These are phyloP conservation scores for Nidularia sp. DNA, from an alignment of 768 basidiomycete genomes.

Conservation along the genomic window DNA sequence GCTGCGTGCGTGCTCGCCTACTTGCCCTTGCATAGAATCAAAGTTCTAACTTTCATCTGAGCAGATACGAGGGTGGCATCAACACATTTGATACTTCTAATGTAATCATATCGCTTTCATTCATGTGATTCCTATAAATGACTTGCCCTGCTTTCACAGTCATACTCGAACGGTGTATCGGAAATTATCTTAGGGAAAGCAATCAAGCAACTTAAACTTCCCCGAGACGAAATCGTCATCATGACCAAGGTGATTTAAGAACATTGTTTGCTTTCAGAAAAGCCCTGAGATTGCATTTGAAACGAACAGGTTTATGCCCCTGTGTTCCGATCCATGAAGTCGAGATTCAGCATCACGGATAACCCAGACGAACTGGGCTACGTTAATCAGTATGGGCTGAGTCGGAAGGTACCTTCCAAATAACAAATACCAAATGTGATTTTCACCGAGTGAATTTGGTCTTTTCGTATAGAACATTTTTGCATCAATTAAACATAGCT, in stretches of 20 bases:
- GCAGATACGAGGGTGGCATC: conserved; percentile 55
- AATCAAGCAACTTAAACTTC: conserved; percentile 60
- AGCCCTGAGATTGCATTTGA: no score
- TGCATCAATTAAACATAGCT: conserved; percentile 53
- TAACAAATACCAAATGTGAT: background rate
- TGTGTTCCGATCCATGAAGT: no score
- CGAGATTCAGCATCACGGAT: no score
- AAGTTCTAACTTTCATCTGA: background rate
- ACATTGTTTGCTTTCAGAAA: no score
- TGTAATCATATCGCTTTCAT: conserved; percentile 13
- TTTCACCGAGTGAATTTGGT: background rate
- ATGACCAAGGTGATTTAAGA: conserved; percentile 57
- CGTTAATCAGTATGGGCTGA: conserved; percentile 47
- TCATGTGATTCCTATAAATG: background rate
- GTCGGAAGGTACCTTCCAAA: conserved; percentile 20
- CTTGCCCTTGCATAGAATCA: background rate
- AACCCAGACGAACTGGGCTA: conserved; percentile 38
- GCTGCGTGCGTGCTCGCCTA: conserved; percentile 3
- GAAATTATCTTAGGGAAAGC: conserved; percentile 69
- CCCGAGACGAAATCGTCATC: conserved; percentile 73
- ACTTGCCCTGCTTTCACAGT: conserved; percentile 20
- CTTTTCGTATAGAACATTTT: conserved; percentile 58
- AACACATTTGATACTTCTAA: conserved; percentile 60
- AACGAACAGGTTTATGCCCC: no score
- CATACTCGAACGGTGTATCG: conserved; percentile 61